Percentiles rank a stretch among this genome's conserved stretches.
These are phyloP conservation scores for Scenedesmus sp. DNA, from an alignment of 163 green algal species.

Conservation along the genomic window DNA sequence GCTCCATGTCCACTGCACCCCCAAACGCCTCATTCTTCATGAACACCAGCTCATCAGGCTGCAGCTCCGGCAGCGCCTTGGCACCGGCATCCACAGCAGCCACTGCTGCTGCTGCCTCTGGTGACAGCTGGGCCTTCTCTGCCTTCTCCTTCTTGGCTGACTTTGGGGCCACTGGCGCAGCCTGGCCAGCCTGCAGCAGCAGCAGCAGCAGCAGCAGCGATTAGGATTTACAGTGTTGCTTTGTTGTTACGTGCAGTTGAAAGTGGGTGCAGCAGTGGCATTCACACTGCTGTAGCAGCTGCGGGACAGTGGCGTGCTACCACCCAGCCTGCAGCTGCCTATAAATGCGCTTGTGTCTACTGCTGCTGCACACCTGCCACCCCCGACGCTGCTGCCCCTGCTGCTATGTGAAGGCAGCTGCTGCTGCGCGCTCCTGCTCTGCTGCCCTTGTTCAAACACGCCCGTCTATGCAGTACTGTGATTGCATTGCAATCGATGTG, in stretches of 20 bases:
- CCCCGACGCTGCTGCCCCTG: too few species aligned
- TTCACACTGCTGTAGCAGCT: too few species aligned
- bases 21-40: constrained; percentile 50
- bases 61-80: constrained; percentile 65
- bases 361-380: too few species aligned
- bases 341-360: too few species aligned
- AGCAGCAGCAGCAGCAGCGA: background rate
- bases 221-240: too few species aligned
- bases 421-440: background rate
- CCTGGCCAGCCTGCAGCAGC: background rate
- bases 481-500: background rate
- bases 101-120: constrained; percentile 65
- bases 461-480: too few species aligned
- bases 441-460: background rate
- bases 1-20: constrained; percentile 44
- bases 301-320: too few species aligned
- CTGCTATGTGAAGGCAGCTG: background rate
- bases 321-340: too few species aligned
- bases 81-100: constrained; percentile 72
- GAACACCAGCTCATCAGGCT: constrained; percentile 54
- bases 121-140: background rate
- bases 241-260: too few species aligned
- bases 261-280: too few species aligned
- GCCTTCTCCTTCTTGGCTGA: constrained; percentile 11
- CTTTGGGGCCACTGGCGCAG: constrained; percentile 2